phyloP scores from a whole-genome alignment of 306 rosid genomes.

The Fagus crenata region DNA sequence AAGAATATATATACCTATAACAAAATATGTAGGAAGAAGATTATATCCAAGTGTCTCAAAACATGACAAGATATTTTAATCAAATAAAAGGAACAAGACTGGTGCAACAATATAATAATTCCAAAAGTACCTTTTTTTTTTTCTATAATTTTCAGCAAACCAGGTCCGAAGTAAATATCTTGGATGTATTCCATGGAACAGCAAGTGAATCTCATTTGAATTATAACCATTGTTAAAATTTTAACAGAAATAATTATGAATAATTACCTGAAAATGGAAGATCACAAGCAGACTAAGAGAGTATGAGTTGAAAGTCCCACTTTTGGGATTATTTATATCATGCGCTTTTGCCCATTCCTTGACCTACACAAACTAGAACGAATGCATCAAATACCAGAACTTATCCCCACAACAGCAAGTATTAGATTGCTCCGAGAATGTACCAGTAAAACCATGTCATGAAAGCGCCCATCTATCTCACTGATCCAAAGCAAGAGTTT shows the following conservation, averaged over 20 bases:
- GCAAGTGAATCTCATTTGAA: conserved; percentile 19
- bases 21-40: background rate
- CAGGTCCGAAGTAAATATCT: conserved; percentile 25
- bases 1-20: background rate
- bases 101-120: background rate
- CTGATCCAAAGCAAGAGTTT: conserved; percentile 70
- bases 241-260: conserved; percentile 27
- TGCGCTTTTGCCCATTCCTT: conserved; percentile 97
- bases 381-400: conserved; percentile 35
- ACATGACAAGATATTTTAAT: conserved; percentile 2
- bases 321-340: conserved; percentile 65
- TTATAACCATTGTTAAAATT: background rate
- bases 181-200: conserved; percentile 9
- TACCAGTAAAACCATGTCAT: conserved; percentile 85
- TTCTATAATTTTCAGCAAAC: conserved; percentile 17
- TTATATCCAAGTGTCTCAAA: background rate
- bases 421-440: conserved; percentile 27
- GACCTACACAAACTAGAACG: conserved; percentile 64
- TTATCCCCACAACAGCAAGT: conserved; percentile 21
- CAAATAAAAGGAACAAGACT: background rate
- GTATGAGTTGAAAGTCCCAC: conserved; percentile 85
- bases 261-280: conserved; percentile 87
- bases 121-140: background rate
- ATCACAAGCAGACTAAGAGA: conserved; percentile 81
- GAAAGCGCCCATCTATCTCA: conserved; percentile 75